Base-by-base conservation (phyloP, 2,329 filamentous ascomycete genomes). In the Aureobasidium leucospermi region DNA sequence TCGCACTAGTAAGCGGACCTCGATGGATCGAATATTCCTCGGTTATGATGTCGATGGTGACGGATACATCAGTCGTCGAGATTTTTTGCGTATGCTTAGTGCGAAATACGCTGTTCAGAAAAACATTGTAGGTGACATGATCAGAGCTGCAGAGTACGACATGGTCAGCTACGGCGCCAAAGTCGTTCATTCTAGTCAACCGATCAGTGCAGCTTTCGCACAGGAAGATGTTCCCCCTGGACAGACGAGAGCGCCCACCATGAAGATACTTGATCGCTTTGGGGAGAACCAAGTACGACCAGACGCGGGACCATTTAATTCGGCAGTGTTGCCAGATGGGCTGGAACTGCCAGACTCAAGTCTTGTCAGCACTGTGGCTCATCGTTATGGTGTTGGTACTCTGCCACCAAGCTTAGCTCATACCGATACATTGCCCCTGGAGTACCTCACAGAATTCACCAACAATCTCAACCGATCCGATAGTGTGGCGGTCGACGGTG, bases 101-200 rank as follows among this genome's bases (percentile, higher is more conserved):
- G 93, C 93, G 0, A 96, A 95, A 71, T 97, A 96, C 72, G 86
- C 89, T 2, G 82, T 96, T 8, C 94, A 91, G 69, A 90, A 92
- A 69, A 89, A 96, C 69, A 86, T 96, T 73, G 91, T 94, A 62
- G 84, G 85, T 61, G 93, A 97, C 58, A 84, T 89, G 71, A 83
- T 89, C 39, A 88, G 88, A 62, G 85, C 84, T 19, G 86, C 91
- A 65, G 85, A 89, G 10, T 85, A 88, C 61, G 87, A 93, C 65
- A 45, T 63, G 16, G 47, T 53, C 10, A 11, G 36, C 16, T 47
- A 59, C n/a, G 64, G 62, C 5, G 63, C 74, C 52, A 72, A 77
- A 6, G 70, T 69, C 0, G 69, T 79, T 42, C 69, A 69, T 19
- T 77, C 75, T 4, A 74, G 73, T 56, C 76, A 78, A 63, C 76